phyloP scores from a whole-genome alignment of 179 eudicot species.

The Nepenthes alata region DNA sequence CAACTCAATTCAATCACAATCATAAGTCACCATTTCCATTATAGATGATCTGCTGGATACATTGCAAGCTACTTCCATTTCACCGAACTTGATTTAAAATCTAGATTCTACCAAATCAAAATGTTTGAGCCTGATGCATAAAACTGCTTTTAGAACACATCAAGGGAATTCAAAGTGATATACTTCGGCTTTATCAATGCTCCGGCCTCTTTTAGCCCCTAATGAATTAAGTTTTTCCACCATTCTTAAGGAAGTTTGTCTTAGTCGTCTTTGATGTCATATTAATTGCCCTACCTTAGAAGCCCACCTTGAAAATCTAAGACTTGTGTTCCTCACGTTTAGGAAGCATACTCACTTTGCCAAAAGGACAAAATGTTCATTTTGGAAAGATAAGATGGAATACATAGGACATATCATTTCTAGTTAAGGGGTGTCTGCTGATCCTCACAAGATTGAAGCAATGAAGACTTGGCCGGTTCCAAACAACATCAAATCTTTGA shows the following conservation, averaged over 20 bases:
- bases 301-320: not conserved
- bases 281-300: not conserved
- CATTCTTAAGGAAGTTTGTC: not conserved
- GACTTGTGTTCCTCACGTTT: too few species aligned
- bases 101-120: not conserved
- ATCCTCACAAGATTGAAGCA: not conserved
- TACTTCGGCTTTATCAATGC: not conserved
- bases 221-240: not conserved
- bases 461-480: not conserved
- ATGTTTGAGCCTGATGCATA: not conserved
- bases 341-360: too few species aligned
- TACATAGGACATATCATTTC: not conserved
- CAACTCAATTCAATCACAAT: not conserved
- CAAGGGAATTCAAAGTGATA: not conserved
- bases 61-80: not conserved
- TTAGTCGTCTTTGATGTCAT: not conserved
- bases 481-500: not conserved
- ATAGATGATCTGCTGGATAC: constrained; percentile 1
- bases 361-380: too few species aligned
- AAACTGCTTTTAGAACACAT: not conserved
- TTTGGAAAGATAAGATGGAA: not conserved
- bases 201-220: not conserved
- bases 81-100: not conserved
- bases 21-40: not conserved
- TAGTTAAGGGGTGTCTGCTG: not conserved